phyloP scores from a whole-genome alignment of 2,329 filamentous ascomycete species.

The Penicillium sumatraense region DNA sequence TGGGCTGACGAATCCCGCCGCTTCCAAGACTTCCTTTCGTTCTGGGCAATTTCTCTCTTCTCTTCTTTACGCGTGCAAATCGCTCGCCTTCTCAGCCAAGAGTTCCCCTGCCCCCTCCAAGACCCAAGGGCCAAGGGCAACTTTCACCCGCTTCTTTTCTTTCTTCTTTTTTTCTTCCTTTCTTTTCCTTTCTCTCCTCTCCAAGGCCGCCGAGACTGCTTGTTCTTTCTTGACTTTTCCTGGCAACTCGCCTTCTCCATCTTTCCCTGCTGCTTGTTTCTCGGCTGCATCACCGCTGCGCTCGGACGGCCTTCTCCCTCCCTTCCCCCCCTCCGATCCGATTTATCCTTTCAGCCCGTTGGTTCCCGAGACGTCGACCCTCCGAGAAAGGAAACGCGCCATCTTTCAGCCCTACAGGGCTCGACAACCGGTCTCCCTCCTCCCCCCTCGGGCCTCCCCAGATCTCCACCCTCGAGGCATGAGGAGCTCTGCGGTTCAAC shows the following conservation, averaged over 20 bases:
- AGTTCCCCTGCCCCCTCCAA: constrained; percentile 13
- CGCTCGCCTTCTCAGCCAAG: constrained; percentile 24
- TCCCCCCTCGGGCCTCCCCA: constrained; percentile 13
- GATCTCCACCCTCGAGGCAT: constrained; percentile 24
- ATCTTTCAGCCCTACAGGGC: constrained; percentile 22
- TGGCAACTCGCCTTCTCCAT: background rate
- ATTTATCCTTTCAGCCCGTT: background rate
- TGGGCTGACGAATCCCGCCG: constrained; percentile 34
- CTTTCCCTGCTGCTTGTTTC: background rate
- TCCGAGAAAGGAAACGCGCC: constrained; percentile 6
- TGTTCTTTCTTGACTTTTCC: constrained; percentile 7
- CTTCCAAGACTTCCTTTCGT: constrained; percentile 17
- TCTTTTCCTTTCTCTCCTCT: constrained; percentile 3
- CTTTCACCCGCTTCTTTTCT: constrained; percentile 10
- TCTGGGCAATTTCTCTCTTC: constrained; percentile 23
- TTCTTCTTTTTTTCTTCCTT: constrained; percentile 4
- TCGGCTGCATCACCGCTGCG: constrained; percentile 3
- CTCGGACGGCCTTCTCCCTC: background rate
- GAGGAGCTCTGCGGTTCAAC: constrained; percentile 25
- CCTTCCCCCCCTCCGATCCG: too few relatives aligned
- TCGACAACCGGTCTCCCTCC: constrained; percentile 10
- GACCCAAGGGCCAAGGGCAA: too few relatives aligned
- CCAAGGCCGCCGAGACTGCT: constrained; percentile 1
- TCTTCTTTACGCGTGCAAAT: constrained; percentile 15
- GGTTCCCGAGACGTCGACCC: background rate